Percentiles rank a stretch among this genome's conserved stretches.
These are phyloP conservation scores for Hanseniaspora uvarum DNA, from an alignment of 1,139 yeast genomes.

Conservation along the genomic window DNA sequence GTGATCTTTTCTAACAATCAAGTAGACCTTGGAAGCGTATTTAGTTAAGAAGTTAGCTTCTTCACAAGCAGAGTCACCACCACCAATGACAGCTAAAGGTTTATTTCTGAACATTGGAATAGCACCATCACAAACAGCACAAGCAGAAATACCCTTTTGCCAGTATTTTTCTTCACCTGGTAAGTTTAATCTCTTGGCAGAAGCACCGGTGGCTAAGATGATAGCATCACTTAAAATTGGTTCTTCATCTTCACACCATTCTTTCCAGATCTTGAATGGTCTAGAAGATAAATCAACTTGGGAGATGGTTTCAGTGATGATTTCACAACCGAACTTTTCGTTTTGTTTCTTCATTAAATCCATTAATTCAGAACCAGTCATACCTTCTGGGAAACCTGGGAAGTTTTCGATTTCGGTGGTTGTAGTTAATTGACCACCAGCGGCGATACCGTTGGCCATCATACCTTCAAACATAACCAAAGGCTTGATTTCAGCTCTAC, in stretches of 20 bases:
- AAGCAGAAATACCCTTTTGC: slow-evolving; percentile 98
- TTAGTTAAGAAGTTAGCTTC: slow-evolving; percentile 94
- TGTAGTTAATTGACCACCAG: slow-evolving; percentile 97
- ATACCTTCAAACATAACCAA: slow-evolving; percentile 79
- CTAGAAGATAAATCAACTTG: slow-evolving; percentile 75
- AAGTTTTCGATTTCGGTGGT: slow-evolving; percentile 96
- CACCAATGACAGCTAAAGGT: slow-evolving; percentile 94
- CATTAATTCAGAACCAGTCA: slow-evolving; percentile 79
- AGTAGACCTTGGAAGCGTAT: slow-evolving; percentile 88
- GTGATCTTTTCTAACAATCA: slow-evolving; percentile 86
- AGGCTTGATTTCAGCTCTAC: slow-evolving; percentile 94
- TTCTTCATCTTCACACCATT: slow-evolving; percentile 77
- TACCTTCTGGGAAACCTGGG: slow-evolving; percentile 97
- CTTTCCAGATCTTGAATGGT: slow-evolving; percentile 96
- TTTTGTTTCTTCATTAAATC: slow-evolving; percentile 88
- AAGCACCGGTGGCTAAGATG: slow-evolving; percentile 92
- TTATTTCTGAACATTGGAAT: slow-evolving; percentile 96
- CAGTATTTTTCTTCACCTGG: slow-evolving; percentile 97
- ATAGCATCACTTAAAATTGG: slow-evolving; percentile 90
- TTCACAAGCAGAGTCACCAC: slow-evolving; percentile 99
- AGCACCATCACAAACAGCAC: slow-evolving; percentile 99
- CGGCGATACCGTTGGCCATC: slow-evolving; percentile 96
- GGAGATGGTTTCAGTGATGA: slow-evolving; percentile 86
- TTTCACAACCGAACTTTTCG: slow-evolving; percentile 76
- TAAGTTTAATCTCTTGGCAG: slow-evolving; percentile 83